Base-by-base conservation (phyloP, 768 basidiomycete genomes). In the Boletus fagicola region DNA sequence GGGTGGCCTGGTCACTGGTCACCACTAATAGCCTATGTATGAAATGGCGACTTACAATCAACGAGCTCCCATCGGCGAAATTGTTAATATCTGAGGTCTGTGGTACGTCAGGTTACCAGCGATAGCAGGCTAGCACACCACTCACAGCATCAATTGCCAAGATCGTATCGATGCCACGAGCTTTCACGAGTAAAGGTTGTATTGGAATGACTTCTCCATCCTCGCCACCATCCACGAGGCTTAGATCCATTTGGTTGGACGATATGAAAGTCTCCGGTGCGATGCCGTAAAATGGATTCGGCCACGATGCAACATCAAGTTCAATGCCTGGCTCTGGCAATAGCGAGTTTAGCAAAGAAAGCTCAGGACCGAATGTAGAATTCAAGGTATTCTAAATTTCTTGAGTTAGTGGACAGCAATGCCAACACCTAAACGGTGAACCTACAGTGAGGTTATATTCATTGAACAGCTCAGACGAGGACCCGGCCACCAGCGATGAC, bases 171-270 rank as follows among this genome's bases (percentile, higher is more conserved):
- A 83, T 62, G 0, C 63, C 69, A 44, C 83, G 77, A 24, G 73
- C 72, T 39, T 75, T 68, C 48, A 81, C 75, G 13, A 83, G 73
- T 39, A 84, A 72, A 2, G 83, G 83, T 49, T 79, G 78, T 18
- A 82, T 31, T 4, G 82, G 80, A 38, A 82, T 68, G 49, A 77
- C 62, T 59, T 79, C 73, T 15, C 77, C 77, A 44, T 77, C 71
- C 55, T 74, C 72, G 9, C 78, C 79, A 26, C 78, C 78, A 49
- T 79, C 77, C 35, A 73, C 71, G 6, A 79, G 48, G 38, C 57
- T 58, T 0, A 80, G 66, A 26, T 74, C 59, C 11, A 54, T 64
- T 59, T 76, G 68, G 26, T 62, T 59, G 7, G 73, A 58, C 22
- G 70, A 65, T n/a, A 72, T 57, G 52, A 79, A 79, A 0, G 69